phyloP scores from a whole-genome alignment of 345 rosid genomes.

The Capsella bursapastoris region DNA sequence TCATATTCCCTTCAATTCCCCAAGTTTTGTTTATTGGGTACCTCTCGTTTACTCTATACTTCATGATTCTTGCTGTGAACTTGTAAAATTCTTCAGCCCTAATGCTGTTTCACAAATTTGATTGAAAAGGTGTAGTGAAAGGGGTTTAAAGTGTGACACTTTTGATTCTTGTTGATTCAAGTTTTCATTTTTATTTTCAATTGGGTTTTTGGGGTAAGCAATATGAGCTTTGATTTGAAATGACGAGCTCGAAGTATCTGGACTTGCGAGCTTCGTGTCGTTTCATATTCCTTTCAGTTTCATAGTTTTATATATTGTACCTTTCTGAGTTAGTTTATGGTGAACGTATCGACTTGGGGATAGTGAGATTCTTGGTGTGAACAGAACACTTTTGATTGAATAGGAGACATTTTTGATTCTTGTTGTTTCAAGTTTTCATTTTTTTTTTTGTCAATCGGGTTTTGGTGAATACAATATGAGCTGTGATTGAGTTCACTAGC shows the following conservation, averaged over 20 bases:
- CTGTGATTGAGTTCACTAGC: slow-evolving; percentile 9
- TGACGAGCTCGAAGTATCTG: neutral
- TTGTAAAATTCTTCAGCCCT: slow-evolving; percentile 8
- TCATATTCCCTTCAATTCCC: slow-evolving; percentile 32
- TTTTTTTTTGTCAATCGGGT: neutral
- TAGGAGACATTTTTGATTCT: slow-evolving; percentile 7
- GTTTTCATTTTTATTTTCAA: neutral
- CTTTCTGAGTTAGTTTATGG: neutral
- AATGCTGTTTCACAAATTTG: neutral
- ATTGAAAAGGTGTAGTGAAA: neutral
- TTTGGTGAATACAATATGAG: neutral
- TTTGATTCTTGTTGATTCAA: slow-evolving; percentile 26
- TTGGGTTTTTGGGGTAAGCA: neutral
- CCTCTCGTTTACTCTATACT: neutral
- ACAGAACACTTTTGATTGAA: neutral
- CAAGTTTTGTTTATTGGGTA: neutral
- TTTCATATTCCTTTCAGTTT: slow-evolving; percentile 32
- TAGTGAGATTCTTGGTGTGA: neutral
- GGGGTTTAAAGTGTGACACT: neutral
- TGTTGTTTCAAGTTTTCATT: slow-evolving; percentile 1
- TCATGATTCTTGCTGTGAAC: neutral
- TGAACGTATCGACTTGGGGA: neutral
- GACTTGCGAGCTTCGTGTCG: slow-evolving; percentile 10
- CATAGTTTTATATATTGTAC: neutral
- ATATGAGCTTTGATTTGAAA: neutral